These are phyloP conservation scores for Eucalyptus sp. DNA, from an alignment of 345 rosid species.

Conservation along the genomic window DNA sequence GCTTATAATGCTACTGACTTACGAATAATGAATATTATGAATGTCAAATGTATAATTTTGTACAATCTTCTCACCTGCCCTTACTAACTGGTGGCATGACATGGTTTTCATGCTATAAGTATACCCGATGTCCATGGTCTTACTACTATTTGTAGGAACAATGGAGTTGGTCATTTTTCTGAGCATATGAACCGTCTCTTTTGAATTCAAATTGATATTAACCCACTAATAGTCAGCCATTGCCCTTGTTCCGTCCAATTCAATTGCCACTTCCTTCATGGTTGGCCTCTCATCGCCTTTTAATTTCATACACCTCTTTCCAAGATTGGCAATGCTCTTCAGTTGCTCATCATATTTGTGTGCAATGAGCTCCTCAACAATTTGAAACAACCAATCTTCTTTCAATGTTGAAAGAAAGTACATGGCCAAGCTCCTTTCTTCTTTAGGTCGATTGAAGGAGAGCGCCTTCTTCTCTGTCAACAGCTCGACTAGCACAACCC, in stretches of 20 bases:
- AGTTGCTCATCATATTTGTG: background rate
- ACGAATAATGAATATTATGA: accelerated
- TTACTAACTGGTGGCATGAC: too few species aligned
- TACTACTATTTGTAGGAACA: background rate
- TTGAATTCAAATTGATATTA: background rate
- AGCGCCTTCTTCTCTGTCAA: conserved; percentile 16
- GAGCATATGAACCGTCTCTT: conserved; percentile 5
- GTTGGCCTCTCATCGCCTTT: conserved; percentile 14
- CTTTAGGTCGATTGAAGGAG: conserved; percentile 4
- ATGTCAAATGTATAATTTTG: too few species aligned
- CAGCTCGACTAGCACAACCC: conserved; percentile 27
- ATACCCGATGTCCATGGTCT: too few species aligned
- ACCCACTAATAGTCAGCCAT: conserved; percentile 1
- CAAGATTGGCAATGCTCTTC: background rate
- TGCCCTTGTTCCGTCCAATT: background rate
- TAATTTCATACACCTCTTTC: background rate
- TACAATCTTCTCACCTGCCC: background rate
- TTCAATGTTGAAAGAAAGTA: background rate
- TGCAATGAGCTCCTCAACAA: too few species aligned
- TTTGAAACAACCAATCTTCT: background rate
- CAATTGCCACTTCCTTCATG: conserved; percentile 12
- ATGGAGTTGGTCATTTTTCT: background rate
- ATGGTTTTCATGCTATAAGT: too few species aligned
- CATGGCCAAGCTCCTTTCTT: conserved; percentile 3
- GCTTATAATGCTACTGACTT: too few species aligned